phyloP scores from a whole-genome alignment of 2,329 filamentous ascomycete species.

The Cylindrodendrum hubeiense region DNA sequence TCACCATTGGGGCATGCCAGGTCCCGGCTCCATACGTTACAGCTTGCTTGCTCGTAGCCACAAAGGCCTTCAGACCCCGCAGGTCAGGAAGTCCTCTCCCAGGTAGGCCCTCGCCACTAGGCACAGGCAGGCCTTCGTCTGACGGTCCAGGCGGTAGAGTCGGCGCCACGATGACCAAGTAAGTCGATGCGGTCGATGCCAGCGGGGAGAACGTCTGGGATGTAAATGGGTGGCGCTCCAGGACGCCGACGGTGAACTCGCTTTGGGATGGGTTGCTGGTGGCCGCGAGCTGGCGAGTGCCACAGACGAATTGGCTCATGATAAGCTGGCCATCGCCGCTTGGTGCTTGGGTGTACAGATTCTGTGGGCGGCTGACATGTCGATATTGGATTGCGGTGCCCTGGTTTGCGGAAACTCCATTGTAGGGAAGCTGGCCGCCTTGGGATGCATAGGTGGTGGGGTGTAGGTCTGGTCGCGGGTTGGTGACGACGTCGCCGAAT shows the following conservation, averaged over 20 bases:
- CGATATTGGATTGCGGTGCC: constrained; percentile 89
- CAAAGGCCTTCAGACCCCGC: constrained; percentile 77
- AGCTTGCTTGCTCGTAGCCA: constrained; percentile 82
- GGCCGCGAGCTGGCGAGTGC: constrained; percentile 45
- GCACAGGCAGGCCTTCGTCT: constrained; percentile 45
- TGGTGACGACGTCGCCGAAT: constrained; percentile 87
- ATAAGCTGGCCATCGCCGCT: constrained; percentile 68
- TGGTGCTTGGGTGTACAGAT: constrained; percentile 77
- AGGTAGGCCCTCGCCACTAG: constrained; percentile 57
- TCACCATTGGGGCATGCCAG: constrained; percentile 97
- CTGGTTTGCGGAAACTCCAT: constrained; percentile 80
- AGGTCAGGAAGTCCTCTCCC: constrained; percentile 80
- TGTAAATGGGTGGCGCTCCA: constrained; percentile 94
- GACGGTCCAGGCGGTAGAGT: constrained; percentile 64
- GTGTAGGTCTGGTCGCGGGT: constrained; percentile 72
- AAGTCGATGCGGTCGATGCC: constrained; percentile 64
- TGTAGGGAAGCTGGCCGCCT: constrained; percentile 53
- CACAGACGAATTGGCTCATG: constrained; percentile 92
- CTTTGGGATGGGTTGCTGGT: constrained; percentile 23
- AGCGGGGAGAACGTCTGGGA: constrained; percentile 93
- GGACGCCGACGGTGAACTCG: constrained; percentile 73
- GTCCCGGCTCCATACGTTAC: constrained; percentile 94
- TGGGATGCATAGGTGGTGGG: constrained; percentile 60
- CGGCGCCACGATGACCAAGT: constrained; percentile 91
- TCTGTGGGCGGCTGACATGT: constrained; percentile 78